These are phyloP conservation scores for Rhipidocladum racemiflorum DNA, from an alignment of 176 grass and related monocot species.

Conservation along the genomic window DNA sequence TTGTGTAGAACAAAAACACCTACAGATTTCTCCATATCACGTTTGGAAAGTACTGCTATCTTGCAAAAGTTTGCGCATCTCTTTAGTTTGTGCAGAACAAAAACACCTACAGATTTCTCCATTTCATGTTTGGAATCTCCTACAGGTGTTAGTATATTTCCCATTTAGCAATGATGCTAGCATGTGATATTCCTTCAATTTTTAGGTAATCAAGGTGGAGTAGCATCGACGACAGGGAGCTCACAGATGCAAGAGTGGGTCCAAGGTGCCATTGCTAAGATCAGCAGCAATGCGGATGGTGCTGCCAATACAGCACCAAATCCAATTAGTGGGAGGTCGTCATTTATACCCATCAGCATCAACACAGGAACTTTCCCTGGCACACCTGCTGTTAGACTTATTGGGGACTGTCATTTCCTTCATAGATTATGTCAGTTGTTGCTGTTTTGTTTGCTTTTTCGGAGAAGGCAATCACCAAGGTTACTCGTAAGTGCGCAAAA, in stretches of 20 bases:
- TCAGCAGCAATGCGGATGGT: conserved; percentile 91
- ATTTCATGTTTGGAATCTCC: conserved; percentile 18
- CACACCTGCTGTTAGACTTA: conserved; percentile 95
- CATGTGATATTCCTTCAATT: conserved; percentile 13
- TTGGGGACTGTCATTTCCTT: conserved; percentile 97
- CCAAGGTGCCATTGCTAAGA: conserved; percentile 97
- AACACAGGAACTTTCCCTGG: conserved; percentile 98
- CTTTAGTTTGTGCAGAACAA: conserved; percentile 11
- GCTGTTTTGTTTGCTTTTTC: conserved; percentile 93
- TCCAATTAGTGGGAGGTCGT: conserved; percentile 64
- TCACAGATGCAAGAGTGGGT: conserved; percentile 99
- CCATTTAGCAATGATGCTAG: conserved; percentile 21
- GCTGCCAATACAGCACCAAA: conserved; percentile 70
- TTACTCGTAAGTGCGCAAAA: conserved; percentile 59
- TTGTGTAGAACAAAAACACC: conserved; percentile 8
- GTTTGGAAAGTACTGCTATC: neutral
- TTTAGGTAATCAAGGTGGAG: conserved; percentile 77
- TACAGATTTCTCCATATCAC: conserved; percentile 26
- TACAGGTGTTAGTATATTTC: conserved; percentile 5
- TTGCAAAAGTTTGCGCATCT: conserved; percentile 11
- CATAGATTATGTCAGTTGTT: conserved; percentile 89
- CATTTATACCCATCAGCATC: conserved; percentile 96
- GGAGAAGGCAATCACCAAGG: conserved; percentile 76
- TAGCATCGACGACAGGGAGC: conserved; percentile 61
- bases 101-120: conserved; percentile 20